A percentile compares a stretch with the other conserved stretches of the same genome.
Evolutionary conservation across 345 rosid genomes (phyloP).

Genomic region (Dovyalis caffra): DNA sequence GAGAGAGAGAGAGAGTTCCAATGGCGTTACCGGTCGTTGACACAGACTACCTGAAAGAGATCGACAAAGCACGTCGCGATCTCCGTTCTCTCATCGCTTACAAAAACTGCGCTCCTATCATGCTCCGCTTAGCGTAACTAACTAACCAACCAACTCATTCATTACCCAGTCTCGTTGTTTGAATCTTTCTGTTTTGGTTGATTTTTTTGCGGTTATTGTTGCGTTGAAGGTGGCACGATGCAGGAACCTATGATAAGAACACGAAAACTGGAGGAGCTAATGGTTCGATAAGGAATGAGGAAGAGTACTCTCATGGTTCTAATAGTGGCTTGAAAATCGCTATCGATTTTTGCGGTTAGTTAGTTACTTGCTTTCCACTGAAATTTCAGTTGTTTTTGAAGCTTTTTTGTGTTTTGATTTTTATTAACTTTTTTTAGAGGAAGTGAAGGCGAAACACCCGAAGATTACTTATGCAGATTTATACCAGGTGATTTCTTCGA

Average conservation of each 20-base stretch:
- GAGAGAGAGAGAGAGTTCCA: conserved; percentile 11
- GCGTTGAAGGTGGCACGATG: conserved; percentile 85
- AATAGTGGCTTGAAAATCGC: conserved; percentile 85
- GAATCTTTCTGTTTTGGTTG: neutral
- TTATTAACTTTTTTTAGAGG: conserved; percentile 43
- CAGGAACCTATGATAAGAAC: conserved; percentile 80
- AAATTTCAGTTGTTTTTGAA: neutral
- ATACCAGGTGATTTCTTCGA: conserved; percentile 45
- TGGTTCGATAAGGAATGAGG: conserved; percentile 87
- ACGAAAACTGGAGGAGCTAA: conserved; percentile 89
- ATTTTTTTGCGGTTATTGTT: neutral
- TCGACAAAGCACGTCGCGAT: conserved; percentile 89
- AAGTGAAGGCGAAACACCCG: conserved; percentile 73
- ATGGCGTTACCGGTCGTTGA: conserved; percentile 82
- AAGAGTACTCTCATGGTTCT: conserved; percentile 69
- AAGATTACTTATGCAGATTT: conserved; percentile 81
- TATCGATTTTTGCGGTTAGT: conserved; percentile 72
- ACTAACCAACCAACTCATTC: neutral
- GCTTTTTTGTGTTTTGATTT: neutral
- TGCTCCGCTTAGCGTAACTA: conserved; percentile 89
- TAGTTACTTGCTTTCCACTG: neutral
- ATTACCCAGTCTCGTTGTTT: neutral
- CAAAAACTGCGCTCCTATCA: conserved; percentile 92
- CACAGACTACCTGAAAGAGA: conserved; percentile 75
- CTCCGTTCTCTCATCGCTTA: conserved; percentile 82